Conservation (phyloP, 176 grass and related monocot genomes). For the Zoysia japonica region DNA sequence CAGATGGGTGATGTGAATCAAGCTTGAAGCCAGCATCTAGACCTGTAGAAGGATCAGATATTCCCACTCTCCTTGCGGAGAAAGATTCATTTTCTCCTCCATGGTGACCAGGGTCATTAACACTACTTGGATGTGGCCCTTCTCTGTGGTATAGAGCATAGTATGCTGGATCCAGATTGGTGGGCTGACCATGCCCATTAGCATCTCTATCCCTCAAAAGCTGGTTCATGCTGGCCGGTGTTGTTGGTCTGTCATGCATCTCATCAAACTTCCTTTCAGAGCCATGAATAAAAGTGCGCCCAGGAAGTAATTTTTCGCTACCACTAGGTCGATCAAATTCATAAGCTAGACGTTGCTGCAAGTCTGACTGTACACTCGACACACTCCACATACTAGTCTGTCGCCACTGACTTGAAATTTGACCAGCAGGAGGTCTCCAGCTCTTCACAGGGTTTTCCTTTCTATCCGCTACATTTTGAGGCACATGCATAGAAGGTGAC, state of each 20-base stretch:
- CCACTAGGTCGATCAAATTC: conserved; percentile 94
- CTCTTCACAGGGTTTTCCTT: conserved; percentile 67
- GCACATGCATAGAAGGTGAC: conserved; percentile 52
- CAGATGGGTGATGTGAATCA: conserved; percentile 54
- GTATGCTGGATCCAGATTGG: conserved; percentile 64
- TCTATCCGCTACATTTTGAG: conserved; percentile 62
- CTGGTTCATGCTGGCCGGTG: conserved; percentile 53
- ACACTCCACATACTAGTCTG: conserved; percentile 78
- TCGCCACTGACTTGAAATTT: conserved; percentile 88
- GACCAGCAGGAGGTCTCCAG: conserved; percentile 70
- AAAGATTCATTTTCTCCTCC: conserved; percentile 58
- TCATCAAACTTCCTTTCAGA: conserved; percentile 96
- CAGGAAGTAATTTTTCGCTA: conserved; percentile 79
- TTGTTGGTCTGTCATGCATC: conserved; percentile 66
- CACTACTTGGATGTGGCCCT: conserved; percentile 60
- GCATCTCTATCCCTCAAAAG: conserved; percentile 73
- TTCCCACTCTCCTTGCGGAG: conserved; percentile 59
- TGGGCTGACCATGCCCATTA: conserved; percentile 60
- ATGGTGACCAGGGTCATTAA: conserved; percentile 57
- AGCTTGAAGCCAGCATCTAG: conserved; percentile 51
- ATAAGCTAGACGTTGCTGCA: conserved; percentile 92
- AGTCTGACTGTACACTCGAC: conserved; percentile 65
- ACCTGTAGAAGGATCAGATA: conserved; percentile 53
- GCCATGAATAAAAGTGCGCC: conserved; percentile 68
- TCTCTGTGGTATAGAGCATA: conserved; percentile 76